Base-by-base conservation (phyloP, 192 early-diverging fungal genomes). In the Podila epicladia region DNA sequence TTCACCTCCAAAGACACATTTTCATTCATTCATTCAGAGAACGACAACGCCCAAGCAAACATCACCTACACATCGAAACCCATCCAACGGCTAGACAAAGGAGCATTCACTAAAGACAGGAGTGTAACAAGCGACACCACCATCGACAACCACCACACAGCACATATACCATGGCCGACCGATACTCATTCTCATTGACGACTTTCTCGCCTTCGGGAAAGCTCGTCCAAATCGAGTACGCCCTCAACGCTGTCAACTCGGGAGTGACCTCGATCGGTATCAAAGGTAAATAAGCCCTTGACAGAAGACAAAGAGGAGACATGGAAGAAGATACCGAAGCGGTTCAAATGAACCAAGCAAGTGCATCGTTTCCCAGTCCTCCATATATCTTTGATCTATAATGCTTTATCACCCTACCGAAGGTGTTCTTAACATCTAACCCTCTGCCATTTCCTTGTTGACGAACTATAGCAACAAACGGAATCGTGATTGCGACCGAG, bases 141-240 rank as follows among this genome's bases (percentile, higher is more conserved):
- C 13, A 45, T 4, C 32, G 32, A 8, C 26, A 65, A 6, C 64
- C 15, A 29, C 59, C 5, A 38, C 51, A 24, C 51, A 28, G 29
- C 19, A 5, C 17, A 69, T 41, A 71, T 71, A 31, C 58, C 60
- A 78, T 80, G 77, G 77, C 77, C 55, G 77, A 80, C 71, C 31
- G 77, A 64, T 80, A 80, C 37, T 80, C 77, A 59, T 99, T 99
- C 89, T 98, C 97, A 41, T 91, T 99, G 65, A 99, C 98, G 26
- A 99, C 98, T 51, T 99, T 99, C 91, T 96, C 97, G 77, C 97
- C 97, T 13, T 96, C 97, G 29, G 98, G 98, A 73, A 99, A 99
- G 86, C 92, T 99, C 64, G 94, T 96, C 58, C 98, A 99, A 88
- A 99, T 99, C 82, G 98, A 99, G 84, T 93, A 99, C 86, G 98